Percentiles rank a stretch among this genome's conserved stretches.
phyloP scores from a whole-genome alignment of 495 filamentous ascomycete species.

The Lentithecium fluviatile region DNA sequence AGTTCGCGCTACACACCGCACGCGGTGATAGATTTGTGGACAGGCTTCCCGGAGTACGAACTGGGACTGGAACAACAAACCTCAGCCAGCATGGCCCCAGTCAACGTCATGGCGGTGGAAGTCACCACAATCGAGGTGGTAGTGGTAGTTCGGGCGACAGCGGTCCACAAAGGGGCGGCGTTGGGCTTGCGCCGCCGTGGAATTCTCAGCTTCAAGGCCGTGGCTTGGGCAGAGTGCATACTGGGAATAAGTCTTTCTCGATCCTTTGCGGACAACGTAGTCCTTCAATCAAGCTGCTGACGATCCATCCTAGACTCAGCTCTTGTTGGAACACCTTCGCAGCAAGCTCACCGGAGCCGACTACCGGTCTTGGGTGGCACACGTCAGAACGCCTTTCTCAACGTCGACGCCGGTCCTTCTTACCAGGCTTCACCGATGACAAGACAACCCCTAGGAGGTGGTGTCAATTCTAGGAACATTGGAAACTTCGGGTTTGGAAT shows the following conservation, averaged over 20 bases:
- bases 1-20: constrained; percentile 51
- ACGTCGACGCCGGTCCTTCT: constrained; percentile 10
- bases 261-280: not conserved
- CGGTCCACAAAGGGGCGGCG: constrained; percentile 4
- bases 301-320: constrained; percentile 13
- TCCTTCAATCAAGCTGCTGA: not conserved
- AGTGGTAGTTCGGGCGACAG: constrained; percentile 49
- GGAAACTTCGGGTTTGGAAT: constrained; percentile 20
- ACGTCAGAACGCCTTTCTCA: constrained; percentile 11
- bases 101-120: constrained; percentile 28
- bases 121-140: constrained; percentile 46
- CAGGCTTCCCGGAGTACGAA: constrained; percentile 28
- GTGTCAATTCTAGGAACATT: constrained; percentile 2
- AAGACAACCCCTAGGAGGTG: constrained; percentile 18
- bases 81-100: constrained; percentile 14
- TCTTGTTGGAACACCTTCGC: constrained; percentile 5
- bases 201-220: constrained; percentile 13
- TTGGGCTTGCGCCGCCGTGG: constrained; percentile 9
- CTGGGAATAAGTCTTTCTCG: constrained; percentile 10
- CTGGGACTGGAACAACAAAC: constrained; percentile 13
- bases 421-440: constrained; percentile 24
- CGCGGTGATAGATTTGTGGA: constrained; percentile 32
- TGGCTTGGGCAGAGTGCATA: constrained; percentile 7
- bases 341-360: constrained; percentile 17
- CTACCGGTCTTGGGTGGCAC: constrained; percentile 26